Base-by-base conservation (phyloP, 495 filamentous ascomycete genomes). In the Trichoderma gamsii region DNA sequence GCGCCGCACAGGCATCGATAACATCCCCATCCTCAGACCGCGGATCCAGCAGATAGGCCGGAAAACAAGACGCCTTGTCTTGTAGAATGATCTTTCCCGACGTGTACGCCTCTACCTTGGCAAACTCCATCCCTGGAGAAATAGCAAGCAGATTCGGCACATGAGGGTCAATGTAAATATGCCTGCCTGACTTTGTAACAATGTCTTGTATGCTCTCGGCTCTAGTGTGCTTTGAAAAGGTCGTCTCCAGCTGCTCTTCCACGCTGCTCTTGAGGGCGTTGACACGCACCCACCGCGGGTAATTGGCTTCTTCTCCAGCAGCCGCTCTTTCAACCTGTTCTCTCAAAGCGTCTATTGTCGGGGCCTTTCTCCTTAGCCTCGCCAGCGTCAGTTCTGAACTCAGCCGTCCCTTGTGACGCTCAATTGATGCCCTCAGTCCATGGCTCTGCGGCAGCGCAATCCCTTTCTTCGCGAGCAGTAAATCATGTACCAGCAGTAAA, bases 41-140 rank as follows among this genome's bases (percentile, higher is more conserved):
- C 5, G 87, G 84, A 66, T 92, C 86, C 0, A 97, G 78, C 0
- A 99, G 79, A 73, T 92, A 91, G 0, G 93, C 95, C 5, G 95
- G 94, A 71, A 99, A 97, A 72, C 95, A 99, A 0, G 92, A 96
- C 1, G 95, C 96, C 74, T 97, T 97, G 74, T 99, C 96, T 77
- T 99, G 95, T 46, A 99, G 74, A 51, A 97, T 96, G 67, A 99
- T 84, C 61, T 86, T 78, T 2, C 95, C 95, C 4, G 82, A 78
- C 29, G 79, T 83, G 74, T 97, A 97, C 1, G 92, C 90, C 11
- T 83, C 71, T 0, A 85, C 87, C 41, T 85, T 86, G 11, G 86
- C 86, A 65, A 96, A 81, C 68, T 96, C 90, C 63, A 77, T 72
- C 21, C 79, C 79, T 8, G 88, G 86, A 3, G 93, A 87, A 0